Base-by-base conservation (phyloP, 345 rosid genomes). In the Alliaria petiolata region DNA sequence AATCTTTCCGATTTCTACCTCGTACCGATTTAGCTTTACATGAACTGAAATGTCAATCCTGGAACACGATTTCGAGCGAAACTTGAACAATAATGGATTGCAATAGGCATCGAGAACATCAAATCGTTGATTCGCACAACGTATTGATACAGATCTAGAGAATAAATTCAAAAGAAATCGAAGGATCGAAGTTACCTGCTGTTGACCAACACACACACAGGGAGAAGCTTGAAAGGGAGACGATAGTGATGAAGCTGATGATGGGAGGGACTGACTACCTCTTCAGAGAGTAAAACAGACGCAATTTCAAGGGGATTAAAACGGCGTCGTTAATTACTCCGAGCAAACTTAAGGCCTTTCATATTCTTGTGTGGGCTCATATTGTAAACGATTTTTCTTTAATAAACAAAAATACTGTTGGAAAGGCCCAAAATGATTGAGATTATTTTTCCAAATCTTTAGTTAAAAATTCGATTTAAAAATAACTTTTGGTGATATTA, bases 181-280 rank as follows among this genome's bases (percentile, higher is more conserved):
- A 73, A 38, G 50, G n/a, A n/a, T n/a, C n/a, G n/a, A n/a, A n/a
- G n/a, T 52, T 43, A 61, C 63, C 79, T 53, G 57, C 5, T 5
- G 61, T 67, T 74, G 73, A 67, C 68, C 28, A 74, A 67, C 14
- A 36, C 33, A 3, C 43, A 17, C 47, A 34, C 31, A 31, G 0
- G 51, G 56, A 58, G 34, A 62, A 70, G 71, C 65, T 64, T 45
- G 60, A 35, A 46, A 15, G 56, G 26, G 60, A 65, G 52, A 46
- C 20, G 51, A 65, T 19, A 30, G 25, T 72, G 63, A 34, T n/a
- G 49, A 16, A 42, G 26, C 36, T 57, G 60, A 65, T 17, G 51
- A 54, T 45, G 63, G 6, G 71, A n/a, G n/a, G 64, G 45, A 44
- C n/a, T n/a, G 52, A 36, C 35, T 17, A 63, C 61, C 68, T 70